Evolutionary conservation across 2,329 filamentous ascomycete species (phyloP).

Genomic region (Trichoderma koningii): DNA sequence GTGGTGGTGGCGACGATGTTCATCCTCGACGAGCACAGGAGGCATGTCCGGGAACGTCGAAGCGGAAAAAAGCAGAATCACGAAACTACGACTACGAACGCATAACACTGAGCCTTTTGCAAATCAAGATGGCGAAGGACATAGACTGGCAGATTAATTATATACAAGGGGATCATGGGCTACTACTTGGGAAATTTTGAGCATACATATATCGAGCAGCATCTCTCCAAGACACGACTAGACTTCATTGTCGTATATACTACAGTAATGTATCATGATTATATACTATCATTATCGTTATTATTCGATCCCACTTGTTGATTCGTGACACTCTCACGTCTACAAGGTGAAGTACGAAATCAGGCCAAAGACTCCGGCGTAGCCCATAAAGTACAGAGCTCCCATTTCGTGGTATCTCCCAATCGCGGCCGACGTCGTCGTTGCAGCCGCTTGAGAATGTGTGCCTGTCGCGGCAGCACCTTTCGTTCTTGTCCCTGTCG

Average conservation of each 20-base stretch:
- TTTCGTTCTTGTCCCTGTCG: conserved; percentile 1
- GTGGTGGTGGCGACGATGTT: conserved; percentile 7
- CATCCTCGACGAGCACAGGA: conserved; percentile 11
- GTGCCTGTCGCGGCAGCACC: not conserved
- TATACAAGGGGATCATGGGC: not conserved
- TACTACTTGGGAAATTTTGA: not conserved
- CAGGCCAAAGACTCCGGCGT: not conserved
- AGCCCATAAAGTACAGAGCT: conserved; percentile 1
- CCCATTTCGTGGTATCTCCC: not conserved
- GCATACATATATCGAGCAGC: not conserved
- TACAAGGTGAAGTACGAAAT: not conserved
- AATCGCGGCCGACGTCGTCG: conserved; percentile 14
- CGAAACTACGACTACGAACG: not conserved
- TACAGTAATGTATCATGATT: not conserved
- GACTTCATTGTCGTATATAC: not conserved
- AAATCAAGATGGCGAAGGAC: no score
- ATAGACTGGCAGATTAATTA: not conserved
- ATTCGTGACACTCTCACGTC: not conserved
- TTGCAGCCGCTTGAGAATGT: conserved; percentile 1
- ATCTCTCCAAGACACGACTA: not conserved
- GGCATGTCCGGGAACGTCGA: not conserved
- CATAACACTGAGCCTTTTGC: not conserved
- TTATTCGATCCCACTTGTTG: no score
- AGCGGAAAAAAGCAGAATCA: not conserved
- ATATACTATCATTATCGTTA: not conserved